A percentile compares a stretch with the other conserved stretches of the same genome.
Evolutionary conservation across 108 stramenopile species (phyloP).

Genomic region (Nannochloropsis gaditana): DNA sequence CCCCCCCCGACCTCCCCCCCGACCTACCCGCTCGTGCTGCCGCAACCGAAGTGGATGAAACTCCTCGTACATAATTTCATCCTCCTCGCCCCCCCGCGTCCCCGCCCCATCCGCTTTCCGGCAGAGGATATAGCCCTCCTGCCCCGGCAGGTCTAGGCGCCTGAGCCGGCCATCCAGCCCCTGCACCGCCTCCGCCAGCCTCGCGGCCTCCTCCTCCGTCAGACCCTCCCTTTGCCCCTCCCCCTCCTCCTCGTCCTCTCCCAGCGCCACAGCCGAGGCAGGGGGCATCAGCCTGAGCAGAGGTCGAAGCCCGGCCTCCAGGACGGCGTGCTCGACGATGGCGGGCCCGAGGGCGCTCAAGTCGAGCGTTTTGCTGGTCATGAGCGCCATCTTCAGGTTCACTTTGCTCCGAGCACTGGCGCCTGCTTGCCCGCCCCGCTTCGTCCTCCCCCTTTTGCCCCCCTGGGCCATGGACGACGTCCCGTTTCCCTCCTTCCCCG

Average conservation of each 20-base stretch:
- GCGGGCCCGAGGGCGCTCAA: conserved; percentile 51
- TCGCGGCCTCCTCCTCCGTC: conserved; percentile 26
- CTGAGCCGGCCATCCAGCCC: conserved; percentile 35
- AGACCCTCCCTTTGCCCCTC: background rate
- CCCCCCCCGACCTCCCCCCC: too few species aligned
- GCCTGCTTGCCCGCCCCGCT: background rate
- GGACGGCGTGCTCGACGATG: conserved; percentile 50
- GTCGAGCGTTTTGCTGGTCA: conserved; percentile 40
- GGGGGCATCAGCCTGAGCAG: background rate
- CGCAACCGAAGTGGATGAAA: conserved; percentile 40
- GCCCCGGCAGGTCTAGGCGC: conserved; percentile 45
- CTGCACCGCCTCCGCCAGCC: conserved; percentile 41
- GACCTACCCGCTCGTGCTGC: conserved; percentile 36
- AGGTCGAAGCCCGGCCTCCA: conserved; percentile 38
- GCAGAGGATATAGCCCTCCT: conserved; percentile 48
- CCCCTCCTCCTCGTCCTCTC: background rate
- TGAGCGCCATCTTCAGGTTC: conserved; percentile 27
- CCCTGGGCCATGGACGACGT: background rate
- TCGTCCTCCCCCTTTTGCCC: background rate
- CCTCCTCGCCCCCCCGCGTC: background rate
- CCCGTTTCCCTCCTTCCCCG: background rate
- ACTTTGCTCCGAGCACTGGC: background rate
- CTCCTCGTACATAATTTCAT: conserved; percentile 40
- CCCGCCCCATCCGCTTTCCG: background rate
- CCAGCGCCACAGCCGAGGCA: background rate